These are phyloP conservation scores for Agaricus subrufescens DNA, from an alignment of 768 basidiomycete species.

Conservation along the genomic window DNA sequence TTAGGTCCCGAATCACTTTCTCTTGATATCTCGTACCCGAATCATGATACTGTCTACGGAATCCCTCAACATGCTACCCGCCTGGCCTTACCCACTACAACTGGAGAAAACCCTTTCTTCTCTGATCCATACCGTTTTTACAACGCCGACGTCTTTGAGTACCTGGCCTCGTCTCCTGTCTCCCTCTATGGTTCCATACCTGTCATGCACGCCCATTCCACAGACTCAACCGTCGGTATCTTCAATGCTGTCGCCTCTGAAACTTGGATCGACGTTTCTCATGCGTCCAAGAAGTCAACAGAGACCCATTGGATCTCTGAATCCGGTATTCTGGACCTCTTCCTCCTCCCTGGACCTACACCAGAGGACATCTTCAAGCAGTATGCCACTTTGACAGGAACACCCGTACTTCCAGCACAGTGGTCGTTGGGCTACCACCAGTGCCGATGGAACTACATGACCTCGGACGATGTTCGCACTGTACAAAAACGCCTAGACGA, in stretches of 20 bases:
- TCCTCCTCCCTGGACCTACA: constrained; percentile 89
- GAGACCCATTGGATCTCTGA: constrained; percentile 98
- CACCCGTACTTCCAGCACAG: constrained; percentile 81
- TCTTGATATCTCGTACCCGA: constrained; percentile 90
- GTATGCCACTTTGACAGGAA: constrained; percentile 82
- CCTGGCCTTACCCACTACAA: constrained; percentile 84
- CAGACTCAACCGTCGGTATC: constrained; percentile 83
- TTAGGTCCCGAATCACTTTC: constrained; percentile 92
- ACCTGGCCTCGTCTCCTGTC: constrained; percentile 72
- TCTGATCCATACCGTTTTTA: constrained; percentile 92
- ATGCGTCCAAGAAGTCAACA: constrained; percentile 60
- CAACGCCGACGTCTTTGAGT: constrained; percentile 96
- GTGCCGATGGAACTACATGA: constrained; percentile 97
- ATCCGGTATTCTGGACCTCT: constrained; percentile 91
- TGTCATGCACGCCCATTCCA: constrained; percentile 88
- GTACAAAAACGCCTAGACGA: constrained; percentile 91
- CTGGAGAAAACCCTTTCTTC: constrained; percentile 71
- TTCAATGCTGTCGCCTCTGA: constrained; percentile 88
- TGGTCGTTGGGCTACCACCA: constrained; percentile 96
- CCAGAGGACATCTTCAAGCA: constrained; percentile 80
- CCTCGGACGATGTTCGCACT: constrained; percentile 78
- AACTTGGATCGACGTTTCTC: constrained; percentile 90
- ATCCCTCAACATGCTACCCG: constrained; percentile 95
- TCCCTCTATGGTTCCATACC: constrained; percentile 92
- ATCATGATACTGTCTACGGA: constrained; percentile 87